phyloP scores from a whole-genome alignment of 1,139 yeast genomes.

The Dujonia santamariae region DNA sequence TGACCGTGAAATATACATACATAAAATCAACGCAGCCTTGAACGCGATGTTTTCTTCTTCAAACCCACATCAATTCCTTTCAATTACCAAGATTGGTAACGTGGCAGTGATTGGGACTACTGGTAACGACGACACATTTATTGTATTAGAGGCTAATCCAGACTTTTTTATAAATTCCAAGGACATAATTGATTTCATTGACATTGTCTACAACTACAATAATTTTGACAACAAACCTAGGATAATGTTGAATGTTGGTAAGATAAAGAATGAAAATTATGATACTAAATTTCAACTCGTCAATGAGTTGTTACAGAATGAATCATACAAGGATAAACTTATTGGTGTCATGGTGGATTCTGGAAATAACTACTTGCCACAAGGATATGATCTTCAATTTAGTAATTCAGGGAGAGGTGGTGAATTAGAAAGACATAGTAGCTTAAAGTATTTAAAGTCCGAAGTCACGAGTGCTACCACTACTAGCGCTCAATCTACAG shows the following conservation, averaged over 20 bases:
- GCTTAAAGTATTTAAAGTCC: too few relatives aligned
- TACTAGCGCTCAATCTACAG: slow-evolving; percentile 1
- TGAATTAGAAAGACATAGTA: too few relatives aligned
- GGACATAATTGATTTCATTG: slow-evolving; percentile 17
- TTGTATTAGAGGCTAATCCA: slow-evolving; percentile 26
- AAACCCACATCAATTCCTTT: slow-evolving; percentile 41
- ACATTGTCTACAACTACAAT: slow-evolving; percentile 18
- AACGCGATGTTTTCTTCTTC: slow-evolving; percentile 41
- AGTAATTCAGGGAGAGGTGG: too few relatives aligned
- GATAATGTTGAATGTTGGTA: slow-evolving; percentile 32
- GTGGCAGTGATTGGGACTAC: slow-evolving; percentile 44
- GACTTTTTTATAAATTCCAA: slow-evolving; percentile 11
- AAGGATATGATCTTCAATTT: slow-evolving; percentile 10
- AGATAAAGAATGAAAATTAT: slow-evolving; percentile 17
- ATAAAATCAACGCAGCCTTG: slow-evolving; percentile 29
- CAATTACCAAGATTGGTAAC: slow-evolving; percentile 41
- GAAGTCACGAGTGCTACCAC: slow-evolving; percentile 1
- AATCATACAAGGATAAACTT: slow-evolving; percentile 14
- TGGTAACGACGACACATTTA: slow-evolving; percentile 45
- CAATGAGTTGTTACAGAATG: slow-evolving; percentile 13
- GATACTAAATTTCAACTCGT: slow-evolving; percentile 15
- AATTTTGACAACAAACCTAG: slow-evolving; percentile 18
- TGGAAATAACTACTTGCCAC: slow-evolving; percentile 33
- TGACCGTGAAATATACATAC: slow-evolving; percentile 21
- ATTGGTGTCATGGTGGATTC: slow-evolving; percentile 40